Evolutionary conservation across 106 monocot species (phyloP).

Genomic region (Acorus gramineus): DNA sequence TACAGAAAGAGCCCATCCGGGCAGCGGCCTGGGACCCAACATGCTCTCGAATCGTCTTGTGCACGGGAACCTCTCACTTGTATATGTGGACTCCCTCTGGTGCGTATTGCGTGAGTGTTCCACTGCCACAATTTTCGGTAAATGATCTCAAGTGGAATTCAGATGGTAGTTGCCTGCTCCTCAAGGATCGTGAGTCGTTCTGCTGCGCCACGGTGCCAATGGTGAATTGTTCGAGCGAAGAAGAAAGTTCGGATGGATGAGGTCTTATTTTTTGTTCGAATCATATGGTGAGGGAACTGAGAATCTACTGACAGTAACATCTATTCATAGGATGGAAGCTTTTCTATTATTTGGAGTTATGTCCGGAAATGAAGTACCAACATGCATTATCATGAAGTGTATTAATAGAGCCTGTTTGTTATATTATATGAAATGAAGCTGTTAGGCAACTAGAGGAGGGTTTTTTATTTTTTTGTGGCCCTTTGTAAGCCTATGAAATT

Average conservation of each 20-base stretch:
- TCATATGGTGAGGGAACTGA: too few species aligned
- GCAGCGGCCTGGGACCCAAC: constrained; percentile 84
- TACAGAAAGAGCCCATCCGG: constrained; percentile 82
- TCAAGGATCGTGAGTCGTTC: constrained; percentile 77
- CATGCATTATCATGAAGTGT: too few species aligned
- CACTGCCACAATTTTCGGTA: constrained; percentile 45
- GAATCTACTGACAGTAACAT: too few species aligned
- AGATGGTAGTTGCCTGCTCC: constrained; percentile 75
- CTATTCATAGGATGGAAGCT: too few species aligned
- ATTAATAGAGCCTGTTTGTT: too few species aligned
- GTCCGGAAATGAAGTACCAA: too few species aligned
- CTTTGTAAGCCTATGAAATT: too few species aligned
- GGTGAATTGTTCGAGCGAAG: constrained; percentile 21
- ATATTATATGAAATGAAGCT: too few species aligned
- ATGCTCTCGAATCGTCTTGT: constrained; percentile 47
- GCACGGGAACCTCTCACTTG: constrained; percentile 67
- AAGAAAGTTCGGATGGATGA: constrained; percentile 36
- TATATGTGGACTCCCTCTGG: constrained; percentile 90
- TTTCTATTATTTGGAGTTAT: too few species aligned
- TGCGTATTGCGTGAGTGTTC: constrained; percentile 62
- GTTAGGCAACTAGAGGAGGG: too few species aligned
- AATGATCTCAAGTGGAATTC: constrained; percentile 78
- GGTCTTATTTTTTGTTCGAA: too few species aligned
- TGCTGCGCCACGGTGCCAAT: constrained; percentile 60
- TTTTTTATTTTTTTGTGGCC: too few species aligned